Percentiles rank a stretch among this genome's conserved stretches.
These are phyloP conservation scores for Plantago coronopus DNA, from an alignment of 305 asterid genomes.

Conservation along the genomic window DNA sequence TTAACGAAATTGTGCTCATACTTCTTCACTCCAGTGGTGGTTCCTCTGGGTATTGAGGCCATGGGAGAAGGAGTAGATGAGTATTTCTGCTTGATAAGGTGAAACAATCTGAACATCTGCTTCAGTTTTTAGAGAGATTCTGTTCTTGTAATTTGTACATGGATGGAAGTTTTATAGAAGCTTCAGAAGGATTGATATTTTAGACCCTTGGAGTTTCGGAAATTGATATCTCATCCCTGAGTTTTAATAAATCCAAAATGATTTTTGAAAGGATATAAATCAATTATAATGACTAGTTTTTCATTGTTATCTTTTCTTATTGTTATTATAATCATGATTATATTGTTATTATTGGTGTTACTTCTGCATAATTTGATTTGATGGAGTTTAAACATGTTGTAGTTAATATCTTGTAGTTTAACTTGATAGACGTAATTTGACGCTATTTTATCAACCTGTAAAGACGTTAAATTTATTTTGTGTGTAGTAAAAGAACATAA, in stretches of 20 bases:
- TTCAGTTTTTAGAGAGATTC: not conserved
- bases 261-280: not conserved
- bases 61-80: conserved; percentile 7
- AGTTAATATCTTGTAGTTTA: no score
- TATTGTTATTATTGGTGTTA: no score
- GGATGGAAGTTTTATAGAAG: not conserved
- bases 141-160: not conserved
- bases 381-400: no score
- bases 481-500: no score
- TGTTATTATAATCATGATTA: no score
- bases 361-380: no score
- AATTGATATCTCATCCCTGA: no score
- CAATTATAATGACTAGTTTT: not conserved
- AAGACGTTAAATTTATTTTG: no score
- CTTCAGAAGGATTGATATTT: not conserved
- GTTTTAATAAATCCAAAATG: not conserved
- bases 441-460: no score
- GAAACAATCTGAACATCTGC: conserved; percentile 9
- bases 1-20: not conserved
- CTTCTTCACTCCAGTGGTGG: conserved; percentile 8
- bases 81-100: conserved; percentile 4
- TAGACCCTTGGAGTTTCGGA: not conserved
- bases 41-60: conserved; percentile 4
- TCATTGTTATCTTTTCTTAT: no score
- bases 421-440: no score